Evolutionary conservation across 164 flowering plant genomes (phyloP), one percentile per base, ranked within the genome.

Genomic region (Taxillus chinensis): DNA sequence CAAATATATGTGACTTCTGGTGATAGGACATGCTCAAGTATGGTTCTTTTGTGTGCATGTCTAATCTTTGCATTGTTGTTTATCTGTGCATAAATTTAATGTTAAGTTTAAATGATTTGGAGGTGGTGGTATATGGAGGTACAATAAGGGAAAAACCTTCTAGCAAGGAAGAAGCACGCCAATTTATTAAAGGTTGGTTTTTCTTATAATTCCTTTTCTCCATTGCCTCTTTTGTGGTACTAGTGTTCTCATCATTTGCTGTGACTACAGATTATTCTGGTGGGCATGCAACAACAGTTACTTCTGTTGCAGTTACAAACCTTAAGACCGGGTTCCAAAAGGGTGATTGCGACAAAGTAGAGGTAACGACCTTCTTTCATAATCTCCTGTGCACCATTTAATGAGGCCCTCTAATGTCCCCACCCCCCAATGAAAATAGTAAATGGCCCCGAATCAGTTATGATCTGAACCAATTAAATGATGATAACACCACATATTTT

Each of bases 111-210:
- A 75, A 74, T 77, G 68, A 68, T 74, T 55, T 84, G 75, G 77
- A 90, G 96, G 97, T 93, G 83, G 97, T 93, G 77, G 96, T 93
- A 70, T 81, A 89, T 82, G 95, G 81, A 74, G 97, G 91, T 68
- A 67, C 68, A 62, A 66, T 93, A 64, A 80, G 96, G 73, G 99
- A 93, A 73, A 93, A 90, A 69, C 97, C 97, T 65, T 80, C 88
- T 42, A 77, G 77, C 78, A 82, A 85, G 73, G 96, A 86, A 67
- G 96, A 90, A 77, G 97, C 97, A 55, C 79, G 86, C 3, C 65
- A 80, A 59, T 90, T 86, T 58, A 68, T 89, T 39, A 86, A 81
- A 89, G 96, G 95, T 90, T 56, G 62, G 68, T 16, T 52, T 51
- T 13, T 13, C 7, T 17, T 15, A 7, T 5, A 14, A 4, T 5